Evolutionary conservation across 192 early-diverging fungal genomes (phyloP).

Genomic region (Coemansia sp.): DNA sequence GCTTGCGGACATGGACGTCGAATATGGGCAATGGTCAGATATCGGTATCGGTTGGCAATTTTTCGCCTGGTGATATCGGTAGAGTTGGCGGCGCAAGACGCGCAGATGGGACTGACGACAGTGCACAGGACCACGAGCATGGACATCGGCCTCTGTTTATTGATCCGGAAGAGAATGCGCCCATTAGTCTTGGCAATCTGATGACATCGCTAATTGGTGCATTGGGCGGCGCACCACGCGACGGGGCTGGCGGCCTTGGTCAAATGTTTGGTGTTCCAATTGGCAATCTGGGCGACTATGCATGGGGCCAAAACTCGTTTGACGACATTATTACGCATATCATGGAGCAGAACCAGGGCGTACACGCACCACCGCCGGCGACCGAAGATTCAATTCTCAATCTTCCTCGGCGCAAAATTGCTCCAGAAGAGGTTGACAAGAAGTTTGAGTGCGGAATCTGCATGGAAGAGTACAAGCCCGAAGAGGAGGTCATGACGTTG

Average conservation of each 20-base stretch:
- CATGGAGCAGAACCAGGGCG: constrained; percentile 71
- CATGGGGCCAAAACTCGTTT: constrained; percentile 73
- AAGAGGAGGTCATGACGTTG: constrained; percentile 66
- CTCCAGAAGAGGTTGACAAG: constrained; percentile 57
- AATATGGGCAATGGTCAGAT: constrained; percentile 30
- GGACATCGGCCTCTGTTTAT: constrained; percentile 42
- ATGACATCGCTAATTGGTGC: constrained; percentile 48
- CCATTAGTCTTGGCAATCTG: constrained; percentile 38
- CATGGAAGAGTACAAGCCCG: constrained; percentile 79
- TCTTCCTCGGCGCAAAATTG: constrained; percentile 60
- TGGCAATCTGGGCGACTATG: constrained; percentile 80
- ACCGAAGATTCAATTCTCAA: constrained; percentile 71
- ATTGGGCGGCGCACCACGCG: constrained; percentile 37
- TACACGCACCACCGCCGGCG: constrained; percentile 70
- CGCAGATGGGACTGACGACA: not conserved
- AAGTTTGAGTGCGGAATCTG: constrained; percentile 84
- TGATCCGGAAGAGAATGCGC: constrained; percentile 48
- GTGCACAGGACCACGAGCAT: constrained; percentile 13
- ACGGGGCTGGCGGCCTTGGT: constrained; percentile 19
- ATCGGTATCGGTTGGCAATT: constrained; percentile 41
- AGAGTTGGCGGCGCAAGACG: not conserved
- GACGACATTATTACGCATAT: constrained; percentile 88
- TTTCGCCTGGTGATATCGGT: constrained; percentile 11
- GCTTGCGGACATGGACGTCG: constrained; percentile 47
- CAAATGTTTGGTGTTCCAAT: constrained; percentile 51